These are phyloP conservation scores for Brassica cretica DNA, from an alignment of 345 rosid species.

Conservation along the genomic window DNA sequence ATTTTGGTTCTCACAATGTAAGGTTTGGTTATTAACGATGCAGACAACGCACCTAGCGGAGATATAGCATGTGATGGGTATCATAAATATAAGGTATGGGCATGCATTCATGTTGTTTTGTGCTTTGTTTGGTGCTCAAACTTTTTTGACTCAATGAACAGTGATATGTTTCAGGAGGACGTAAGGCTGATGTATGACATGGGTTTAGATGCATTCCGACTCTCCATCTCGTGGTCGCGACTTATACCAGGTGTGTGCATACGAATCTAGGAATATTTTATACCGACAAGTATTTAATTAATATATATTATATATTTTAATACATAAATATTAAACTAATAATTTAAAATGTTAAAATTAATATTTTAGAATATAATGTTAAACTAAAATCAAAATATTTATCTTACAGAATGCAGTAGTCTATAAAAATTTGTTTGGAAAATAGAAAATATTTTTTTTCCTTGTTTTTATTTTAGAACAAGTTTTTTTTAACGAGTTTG, in stretches of 20 bases:
- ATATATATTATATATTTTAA: too few species aligned
- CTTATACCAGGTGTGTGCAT: constrained; percentile 56
- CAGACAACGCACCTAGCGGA: constrained; percentile 39
- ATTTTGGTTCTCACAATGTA: not conserved
- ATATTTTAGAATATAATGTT: too few species aligned
- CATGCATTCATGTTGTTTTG: not conserved
- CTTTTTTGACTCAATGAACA: not conserved
- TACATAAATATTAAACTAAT: too few species aligned
- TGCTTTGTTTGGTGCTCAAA: not conserved
- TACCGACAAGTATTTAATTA: too few species aligned
- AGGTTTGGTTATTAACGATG: not conserved
- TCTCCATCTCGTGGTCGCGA: constrained; percentile 81
- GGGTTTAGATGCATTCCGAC: constrained; percentile 63
- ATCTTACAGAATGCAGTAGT: too few species aligned
- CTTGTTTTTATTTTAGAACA: too few species aligned
- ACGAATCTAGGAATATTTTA: too few species aligned
- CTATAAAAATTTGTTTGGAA: too few species aligned
- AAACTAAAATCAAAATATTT: too few species aligned
- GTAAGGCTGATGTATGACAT: constrained; percentile 63
- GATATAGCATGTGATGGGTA: constrained; percentile 54
- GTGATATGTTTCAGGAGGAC: constrained; percentile 51
- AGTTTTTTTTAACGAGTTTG: too few species aligned
- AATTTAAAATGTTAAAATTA: too few species aligned
- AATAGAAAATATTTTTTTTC: too few species aligned
- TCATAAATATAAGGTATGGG: constrained; percentile 56